Evolutionary conservation across 345 rosid genomes (phyloP).

Genomic region (Hibiscus syriacus): DNA sequence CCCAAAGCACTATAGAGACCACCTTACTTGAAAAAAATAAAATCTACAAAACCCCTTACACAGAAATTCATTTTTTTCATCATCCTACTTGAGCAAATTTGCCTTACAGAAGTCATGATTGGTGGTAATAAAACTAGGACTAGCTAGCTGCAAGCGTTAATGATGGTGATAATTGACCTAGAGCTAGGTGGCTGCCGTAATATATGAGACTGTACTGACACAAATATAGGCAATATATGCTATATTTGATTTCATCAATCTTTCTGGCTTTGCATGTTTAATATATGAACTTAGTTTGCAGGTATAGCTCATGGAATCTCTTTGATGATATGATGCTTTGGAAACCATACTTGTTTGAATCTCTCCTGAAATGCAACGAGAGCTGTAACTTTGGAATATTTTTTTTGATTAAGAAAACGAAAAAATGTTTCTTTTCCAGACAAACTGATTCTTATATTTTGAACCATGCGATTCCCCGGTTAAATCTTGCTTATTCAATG

Average conservation of each 20-base stretch:
- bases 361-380: not conserved
- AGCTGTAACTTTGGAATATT: not conserved
- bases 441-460: not conserved
- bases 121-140: not conserved
- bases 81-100: no score
- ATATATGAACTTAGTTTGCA: not conserved
- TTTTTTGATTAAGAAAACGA: not conserved
- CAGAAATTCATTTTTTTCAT: no score
- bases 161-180: not conserved
- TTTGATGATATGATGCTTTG: not conserved
- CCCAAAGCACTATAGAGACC: no score
- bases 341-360: not conserved
- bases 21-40: no score
- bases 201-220: not conserved
- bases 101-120: no score
- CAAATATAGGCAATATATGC: not conserved
- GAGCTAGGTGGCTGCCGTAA: not conserved
- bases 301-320: not conserved
- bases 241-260: not conserved
- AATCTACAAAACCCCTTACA: no score
- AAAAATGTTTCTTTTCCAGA: not conserved
- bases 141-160: not conserved
- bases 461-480: not conserved
- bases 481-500: not conserved
- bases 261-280: not conserved